Evolutionary conservation across 148 eudicot genomes (phyloP).

Genomic region (Persicaria tinctoria): DNA sequence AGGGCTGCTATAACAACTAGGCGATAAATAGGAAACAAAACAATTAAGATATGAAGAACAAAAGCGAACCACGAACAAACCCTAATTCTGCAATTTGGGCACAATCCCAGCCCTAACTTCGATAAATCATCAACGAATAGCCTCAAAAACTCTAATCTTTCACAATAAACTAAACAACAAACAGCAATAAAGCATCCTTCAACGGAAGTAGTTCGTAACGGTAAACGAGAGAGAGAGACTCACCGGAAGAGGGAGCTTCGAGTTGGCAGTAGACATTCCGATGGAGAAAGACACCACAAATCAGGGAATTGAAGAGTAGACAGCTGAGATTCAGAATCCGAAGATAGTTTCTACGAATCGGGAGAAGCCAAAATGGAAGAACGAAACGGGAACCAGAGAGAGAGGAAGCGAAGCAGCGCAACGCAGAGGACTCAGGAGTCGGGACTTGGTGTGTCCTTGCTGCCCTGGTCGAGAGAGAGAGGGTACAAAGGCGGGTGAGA

Average conservation of each 20-base stretch:
- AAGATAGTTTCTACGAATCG: neutral
- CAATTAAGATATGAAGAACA: neutral
- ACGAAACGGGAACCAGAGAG: neutral
- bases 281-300: neutral
- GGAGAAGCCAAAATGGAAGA: neutral
- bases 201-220: neutral
- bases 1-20: neutral
- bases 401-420: slow-evolving; percentile 4
- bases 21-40: neutral
- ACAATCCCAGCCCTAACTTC: neutral
- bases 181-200: neutral
- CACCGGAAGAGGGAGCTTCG: slow-evolving; percentile 1
- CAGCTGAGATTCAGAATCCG: slow-evolving; percentile 3
- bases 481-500: neutral
- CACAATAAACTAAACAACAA: neutral
- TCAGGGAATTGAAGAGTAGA: neutral
- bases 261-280: slow-evolving; percentile 8
- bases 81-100: slow-evolving; percentile 1
- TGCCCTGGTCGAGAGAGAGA: slow-evolving; percentile 9
- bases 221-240: neutral
- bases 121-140: neutral
- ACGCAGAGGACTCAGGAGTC: slow-evolving; percentile 1
- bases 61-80: neutral
- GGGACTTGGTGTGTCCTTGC: neutral
- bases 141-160: neutral